Base-by-base conservation (phyloP, 352 stramenopile genomes). In the Globisporangium solare region DNA sequence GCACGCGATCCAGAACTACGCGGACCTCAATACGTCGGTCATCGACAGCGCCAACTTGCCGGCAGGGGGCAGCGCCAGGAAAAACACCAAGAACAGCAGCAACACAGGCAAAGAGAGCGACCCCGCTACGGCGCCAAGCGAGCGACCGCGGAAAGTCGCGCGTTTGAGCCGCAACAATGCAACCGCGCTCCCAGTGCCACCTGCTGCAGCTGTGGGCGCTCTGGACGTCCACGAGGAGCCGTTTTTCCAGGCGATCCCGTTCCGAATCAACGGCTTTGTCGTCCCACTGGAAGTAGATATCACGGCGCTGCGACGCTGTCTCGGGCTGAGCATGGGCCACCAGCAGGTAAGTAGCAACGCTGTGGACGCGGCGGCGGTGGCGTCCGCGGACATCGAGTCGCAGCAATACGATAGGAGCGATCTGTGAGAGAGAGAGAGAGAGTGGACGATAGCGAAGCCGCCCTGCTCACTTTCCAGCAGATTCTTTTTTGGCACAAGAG, bases 211-310 rank as follows among this genome's bases (percentile, higher is more conserved):
- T 8, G 27, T 35, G 0, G 47, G 73, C 22, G 61, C 65, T 20
- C 54, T 71, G 27, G 67, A 78, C 15, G 50, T 60, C n/a, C 43
- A 58, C n/a, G 64, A 83, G 21, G 73, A 76, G 2, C 61, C 74
- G 6, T 61, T 75, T 47, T 88, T 83, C 49, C 70, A 83, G 8
- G 66, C 72, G 31, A 85, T 90, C 51, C 77, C 77, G 50, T 85
- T 88, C 55, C 76, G 79, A 17, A 88, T 90, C 63, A 88, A 90
- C 58, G 79, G 79, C 10, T 82, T 86, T 32, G 70, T 86, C 17
- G 68, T 90, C 47, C 79, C 79, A 13, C 61, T 90, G 15, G 79
- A 90, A 54, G 73, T 90, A 24, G 79, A 90, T 54, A 69, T 90
- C 37, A 71, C 61, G 31, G 75, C 77, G 31, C 64, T 90, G 43